Conservation (phyloP, 306 rosid genomes). For the Crataegus laevigata region DNA sequence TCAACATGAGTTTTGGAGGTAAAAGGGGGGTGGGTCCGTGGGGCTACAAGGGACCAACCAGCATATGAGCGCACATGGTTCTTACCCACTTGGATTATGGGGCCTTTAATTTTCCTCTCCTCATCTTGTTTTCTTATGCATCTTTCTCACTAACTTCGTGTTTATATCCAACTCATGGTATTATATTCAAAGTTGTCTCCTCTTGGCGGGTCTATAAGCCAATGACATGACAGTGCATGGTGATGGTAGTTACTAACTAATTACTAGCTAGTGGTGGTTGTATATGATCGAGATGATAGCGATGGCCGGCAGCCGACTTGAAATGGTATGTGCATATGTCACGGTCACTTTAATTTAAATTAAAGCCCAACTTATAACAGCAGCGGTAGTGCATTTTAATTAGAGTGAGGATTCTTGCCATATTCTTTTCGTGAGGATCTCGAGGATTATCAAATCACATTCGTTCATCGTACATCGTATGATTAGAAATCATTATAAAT, state of each 20-base stretch:
- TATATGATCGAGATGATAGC: background rate
- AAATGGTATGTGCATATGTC: background rate
- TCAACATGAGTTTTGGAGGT: constrained; percentile 22
- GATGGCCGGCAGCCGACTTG: background rate
- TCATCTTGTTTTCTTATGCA: background rate
- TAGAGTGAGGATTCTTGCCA: too few species aligned
- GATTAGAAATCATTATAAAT: too few species aligned
- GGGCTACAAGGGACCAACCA: constrained; percentile 31
- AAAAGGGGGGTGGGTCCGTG: constrained; percentile 19
- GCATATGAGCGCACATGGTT: constrained; percentile 44
- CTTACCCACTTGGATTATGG: constrained; percentile 35
- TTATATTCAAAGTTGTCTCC: background rate
- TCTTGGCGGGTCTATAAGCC: background rate
- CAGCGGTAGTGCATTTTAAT: background rate
- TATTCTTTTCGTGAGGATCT: too few species aligned
- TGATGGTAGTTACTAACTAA: background rate
- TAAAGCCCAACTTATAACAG: background rate
- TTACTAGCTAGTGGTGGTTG: background rate
- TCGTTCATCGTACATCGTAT: too few species aligned
- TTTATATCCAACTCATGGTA: background rate
- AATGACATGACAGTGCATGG: constrained; percentile 3
- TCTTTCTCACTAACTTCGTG: background rate
- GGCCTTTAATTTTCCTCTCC: background rate
- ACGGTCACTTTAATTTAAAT: background rate
- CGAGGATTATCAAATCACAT: too few species aligned